Conservation (phyloP, 2,329 filamentous ascomycete species). For the Albophoma yamanashiensis region DNA sequence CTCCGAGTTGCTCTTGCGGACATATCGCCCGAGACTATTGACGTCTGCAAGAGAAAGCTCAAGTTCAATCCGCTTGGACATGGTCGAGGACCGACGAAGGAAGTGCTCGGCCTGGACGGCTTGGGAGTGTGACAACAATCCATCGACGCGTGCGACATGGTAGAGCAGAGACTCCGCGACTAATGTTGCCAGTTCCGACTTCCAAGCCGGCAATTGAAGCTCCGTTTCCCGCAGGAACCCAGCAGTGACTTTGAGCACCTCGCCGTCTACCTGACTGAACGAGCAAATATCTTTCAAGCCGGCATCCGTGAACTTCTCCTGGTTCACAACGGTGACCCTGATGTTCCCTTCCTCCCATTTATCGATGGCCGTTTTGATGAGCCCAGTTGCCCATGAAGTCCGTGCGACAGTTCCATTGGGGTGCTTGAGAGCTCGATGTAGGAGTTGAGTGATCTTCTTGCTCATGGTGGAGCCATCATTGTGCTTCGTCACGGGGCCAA, state of each 20-base stretch:
- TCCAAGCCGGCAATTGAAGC: slow-evolving; percentile 12
- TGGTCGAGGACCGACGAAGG: slow-evolving; percentile 11
- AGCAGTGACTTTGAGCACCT: slow-evolving; percentile 12
- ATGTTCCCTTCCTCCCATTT: slow-evolving; percentile 14
- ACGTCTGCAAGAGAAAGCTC: slow-evolving; percentile 19
- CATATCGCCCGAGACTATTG: slow-evolving; percentile 12
- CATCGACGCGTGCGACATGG: slow-evolving; percentile 18
- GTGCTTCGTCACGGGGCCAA: slow-evolving; percentile 1
- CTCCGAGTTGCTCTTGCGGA: slow-evolving; percentile 17
- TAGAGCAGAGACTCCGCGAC: slow-evolving; percentile 22
- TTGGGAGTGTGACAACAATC: slow-evolving; percentile 14
- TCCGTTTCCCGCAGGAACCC: slow-evolving; percentile 16
- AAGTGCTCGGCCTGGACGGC: slow-evolving; percentile 22
- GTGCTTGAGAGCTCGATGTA: slow-evolving; percentile 8
- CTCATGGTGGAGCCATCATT: slow-evolving; percentile 7
- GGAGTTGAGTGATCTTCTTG: slow-evolving; percentile 10
- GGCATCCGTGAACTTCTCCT: slow-evolving; percentile 13
- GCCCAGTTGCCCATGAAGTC: slow-evolving; percentile 6
- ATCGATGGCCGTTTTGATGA: slow-evolving; percentile 10
- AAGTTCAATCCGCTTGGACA: slow-evolving; percentile 20
- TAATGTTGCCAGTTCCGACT: slow-evolving; percentile 11
- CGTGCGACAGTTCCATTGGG: slow-evolving; percentile 7
- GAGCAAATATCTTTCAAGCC: slow-evolving; percentile 15
- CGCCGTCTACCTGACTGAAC: slow-evolving; percentile 11
- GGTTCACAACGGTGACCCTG: slow-evolving; percentile 11